Percentiles rank a stretch among this genome's conserved stretches.
These are phyloP conservation scores for Boletus huronensis DNA, from an alignment of 768 basidiomycete genomes.

Conservation along the genomic window DNA sequence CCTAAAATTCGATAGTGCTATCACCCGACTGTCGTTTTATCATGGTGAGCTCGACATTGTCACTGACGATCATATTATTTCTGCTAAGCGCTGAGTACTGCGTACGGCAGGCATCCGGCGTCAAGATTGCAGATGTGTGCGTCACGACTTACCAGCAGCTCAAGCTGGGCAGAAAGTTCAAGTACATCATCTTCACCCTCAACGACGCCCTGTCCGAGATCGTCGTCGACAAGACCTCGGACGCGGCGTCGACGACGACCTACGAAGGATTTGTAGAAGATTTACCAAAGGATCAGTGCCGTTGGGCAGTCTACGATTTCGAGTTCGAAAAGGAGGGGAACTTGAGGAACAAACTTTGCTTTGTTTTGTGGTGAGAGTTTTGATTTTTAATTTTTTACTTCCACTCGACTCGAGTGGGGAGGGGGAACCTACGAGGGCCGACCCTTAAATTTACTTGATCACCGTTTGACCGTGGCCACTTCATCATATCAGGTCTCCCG, in stretches of 20 bases:
- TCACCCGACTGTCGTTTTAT: background rate
- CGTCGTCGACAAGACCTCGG: conserved; percentile 67
- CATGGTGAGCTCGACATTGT: conserved; percentile 25
- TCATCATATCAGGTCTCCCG: conserved; percentile 74
- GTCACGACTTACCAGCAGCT: conserved; percentile 16
- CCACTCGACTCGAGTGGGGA: background rate
- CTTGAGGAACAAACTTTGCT: conserved; percentile 77
- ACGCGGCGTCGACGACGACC: conserved; percentile 19
- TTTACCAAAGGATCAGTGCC: conserved; percentile 70
- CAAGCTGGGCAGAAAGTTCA: conserved; percentile 48
- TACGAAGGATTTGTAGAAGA: conserved; percentile 75
- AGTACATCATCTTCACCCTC: conserved; percentile 81
- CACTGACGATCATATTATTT: background rate
- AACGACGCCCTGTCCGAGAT: conserved; percentile 65
- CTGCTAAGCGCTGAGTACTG: background rate
- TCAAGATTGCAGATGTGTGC: conserved; percentile 57
- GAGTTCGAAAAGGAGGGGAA: conserved; percentile 71
- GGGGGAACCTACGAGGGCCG: background rate
- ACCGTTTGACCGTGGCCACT: background rate
- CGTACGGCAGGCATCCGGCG: conserved; percentile 28
- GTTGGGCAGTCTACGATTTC: conserved; percentile 94
- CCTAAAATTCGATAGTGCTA: conserved; percentile 6
- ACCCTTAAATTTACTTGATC: background rate
- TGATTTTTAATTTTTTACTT: too few relatives aligned
- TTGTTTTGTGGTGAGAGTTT: conserved; percentile 81